Evolutionary conservation across 805 yeast genomes (phyloP).

Genomic region (Candida ficus): DNA sequence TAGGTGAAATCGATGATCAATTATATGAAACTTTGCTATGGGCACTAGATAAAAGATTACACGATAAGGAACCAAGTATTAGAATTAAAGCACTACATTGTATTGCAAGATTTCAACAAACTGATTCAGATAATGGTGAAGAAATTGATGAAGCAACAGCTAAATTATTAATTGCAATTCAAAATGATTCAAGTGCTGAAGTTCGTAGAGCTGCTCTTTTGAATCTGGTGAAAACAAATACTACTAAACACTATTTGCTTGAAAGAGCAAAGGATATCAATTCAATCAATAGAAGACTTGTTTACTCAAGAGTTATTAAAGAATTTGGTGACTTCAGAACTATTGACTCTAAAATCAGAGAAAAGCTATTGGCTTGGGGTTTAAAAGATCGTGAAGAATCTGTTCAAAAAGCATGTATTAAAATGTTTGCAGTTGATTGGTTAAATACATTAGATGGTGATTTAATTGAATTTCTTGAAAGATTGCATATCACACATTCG

Average conservation of each 20-base stretch:
- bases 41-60: constrained; percentile 56
- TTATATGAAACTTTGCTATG: constrained; percentile 58
- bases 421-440: constrained; percentile 72
- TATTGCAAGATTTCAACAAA: constrained; percentile 69
- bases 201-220: constrained; percentile 81
- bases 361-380: constrained; percentile 75
- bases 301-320: constrained; percentile 63
- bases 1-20: constrained; percentile 72
- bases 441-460: constrained; percentile 62
- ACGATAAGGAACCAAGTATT: constrained; percentile 72
- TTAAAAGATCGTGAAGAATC: constrained; percentile 75
- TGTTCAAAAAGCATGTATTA: constrained; percentile 67
- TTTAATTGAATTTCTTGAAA: constrained; percentile 63
- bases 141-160: constrained; percentile 42
- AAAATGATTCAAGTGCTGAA: constrained; percentile 80
- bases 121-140: constrained; percentile 24
- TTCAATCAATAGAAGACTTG: constrained; percentile 62
- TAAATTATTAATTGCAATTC: constrained; percentile 46
- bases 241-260: constrained; percentile 53
- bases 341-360: constrained; percentile 52
- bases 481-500: constrained; percentile 65
- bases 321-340: constrained; percentile 60
- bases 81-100: constrained; percentile 83
- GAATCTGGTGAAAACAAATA: constrained; percentile 52
- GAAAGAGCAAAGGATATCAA: constrained; percentile 83